Percentiles rank a stretch among this genome's conserved stretches.
Evolutionary conservation across 2,329 filamentous ascomycete species (phyloP).

Genomic region (Raffaelea albimanens): DNA sequence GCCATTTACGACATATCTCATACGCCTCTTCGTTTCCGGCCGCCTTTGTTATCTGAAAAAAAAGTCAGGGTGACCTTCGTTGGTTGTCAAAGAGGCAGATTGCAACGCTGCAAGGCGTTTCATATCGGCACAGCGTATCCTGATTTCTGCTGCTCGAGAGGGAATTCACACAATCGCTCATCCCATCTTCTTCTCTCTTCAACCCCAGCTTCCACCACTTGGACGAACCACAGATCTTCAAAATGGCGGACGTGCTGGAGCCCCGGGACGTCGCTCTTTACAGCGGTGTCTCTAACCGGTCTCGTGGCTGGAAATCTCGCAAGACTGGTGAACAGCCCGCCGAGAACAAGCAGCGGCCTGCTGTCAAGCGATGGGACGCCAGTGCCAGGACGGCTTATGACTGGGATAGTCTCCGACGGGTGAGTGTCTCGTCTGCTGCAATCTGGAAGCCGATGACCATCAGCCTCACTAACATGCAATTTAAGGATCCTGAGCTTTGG

Average conservation of each 20-base stretch:
- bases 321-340: conserved; percentile 21
- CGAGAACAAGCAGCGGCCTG: conserved; percentile 13
- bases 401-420: conserved; percentile 40
- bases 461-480: too few species aligned
- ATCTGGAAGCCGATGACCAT: background rate
- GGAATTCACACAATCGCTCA: too few species aligned
- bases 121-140: too few species aligned
- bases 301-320: conserved; percentile 25
- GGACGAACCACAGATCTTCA: too few species aligned
- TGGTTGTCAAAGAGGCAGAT: too few species aligned
- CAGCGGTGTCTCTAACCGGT: conserved; percentile 23
- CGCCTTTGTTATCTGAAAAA: too few species aligned
- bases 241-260: conserved; percentile 6
- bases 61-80: too few species aligned
- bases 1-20: too few species aligned
- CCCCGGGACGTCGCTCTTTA: conserved; percentile 17
- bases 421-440: conserved; percentile 27
- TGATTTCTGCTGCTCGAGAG: too few species aligned
- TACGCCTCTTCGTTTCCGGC: too few species aligned
- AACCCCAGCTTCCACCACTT: too few species aligned
- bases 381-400: conserved; percentile 29
- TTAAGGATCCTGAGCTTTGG: conserved; percentile 72
- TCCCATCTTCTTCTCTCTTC: background rate
- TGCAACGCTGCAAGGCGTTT: too few species aligned
- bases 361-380: conserved; percentile 44